Evolutionary conservation across 2,329 filamentous ascomycete species (phyloP), one percentile per base, ranked within the genome.

Genomic region (Aureobasidium mangrovei): DNA sequence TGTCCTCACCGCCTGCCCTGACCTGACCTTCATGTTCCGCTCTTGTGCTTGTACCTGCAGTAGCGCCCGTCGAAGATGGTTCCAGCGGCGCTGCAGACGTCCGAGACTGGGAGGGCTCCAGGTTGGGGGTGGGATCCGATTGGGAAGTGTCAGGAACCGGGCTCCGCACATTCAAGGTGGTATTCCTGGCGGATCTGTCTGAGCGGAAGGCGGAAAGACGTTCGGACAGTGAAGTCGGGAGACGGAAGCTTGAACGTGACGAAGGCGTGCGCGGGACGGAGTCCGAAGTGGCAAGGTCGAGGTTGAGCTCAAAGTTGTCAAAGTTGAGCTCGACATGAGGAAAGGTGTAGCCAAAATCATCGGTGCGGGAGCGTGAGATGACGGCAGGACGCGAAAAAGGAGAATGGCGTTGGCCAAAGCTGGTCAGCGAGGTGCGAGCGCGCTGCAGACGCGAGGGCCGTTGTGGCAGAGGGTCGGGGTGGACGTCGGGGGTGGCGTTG

Each of bases 1-100:
- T 80, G 61, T 85, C 81, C 61, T 83, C 80, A 58, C 75, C 74
- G 32, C 53, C 76, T 65, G 29, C 77, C 66, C 52, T 80, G 70
- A 26, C 78, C 76, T 43, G 79, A 74, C 53, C 80, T 70, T 57
- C 80, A 72, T 55, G 81, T 51, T 35, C 48, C 18, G 36, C 43
- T 43, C 42, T 46, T 28, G 54, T 32, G 28, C 47, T 52, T 27
- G 46, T 10, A 35, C 10, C 32, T 24, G 36, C 27, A 24, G 38
- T 33, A 4, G 51, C 44, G 31, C 47, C 24, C 9, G 29, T 9
- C 24, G 18, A 4, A 27, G 36, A 27, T 2, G 49, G 24, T 4
- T 35, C 33, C n/a, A 18, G 49, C 3, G 49, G 5, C 18, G 39
- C 32, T 24, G 40, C 40, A 29, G 49, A 7, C 1, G 40, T 38